Evolutionary conservation across 768 basidiomycete species (phyloP).

Genomic region (Pisolithus orientalis): DNA sequence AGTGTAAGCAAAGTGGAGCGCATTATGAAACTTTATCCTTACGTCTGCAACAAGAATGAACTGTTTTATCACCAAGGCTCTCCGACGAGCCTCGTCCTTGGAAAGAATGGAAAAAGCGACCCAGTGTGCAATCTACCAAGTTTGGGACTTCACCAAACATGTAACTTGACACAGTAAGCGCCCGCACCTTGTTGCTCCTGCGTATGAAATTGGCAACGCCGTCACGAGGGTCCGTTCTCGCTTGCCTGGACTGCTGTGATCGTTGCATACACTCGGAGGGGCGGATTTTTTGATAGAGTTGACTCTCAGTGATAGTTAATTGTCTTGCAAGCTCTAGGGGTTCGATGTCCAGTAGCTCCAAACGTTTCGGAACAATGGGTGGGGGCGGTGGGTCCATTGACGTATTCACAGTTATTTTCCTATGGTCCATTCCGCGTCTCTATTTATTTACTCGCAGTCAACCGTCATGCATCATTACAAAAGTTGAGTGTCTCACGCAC

Average conservation of each 20-base stretch:
- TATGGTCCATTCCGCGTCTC: conserved; percentile 28
- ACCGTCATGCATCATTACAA: not conserved
- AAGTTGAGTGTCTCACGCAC: conserved; percentile 29
- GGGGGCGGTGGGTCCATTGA: conserved; percentile 38
- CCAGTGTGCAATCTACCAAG: conserved; percentile 51
- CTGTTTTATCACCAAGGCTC: conserved; percentile 57
- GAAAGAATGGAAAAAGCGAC: conserved; percentile 51
- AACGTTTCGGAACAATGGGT: conserved; percentile 41
- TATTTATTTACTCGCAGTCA: conserved; percentile 1
- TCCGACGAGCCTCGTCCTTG: conserved; percentile 52
- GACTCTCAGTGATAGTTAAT: conserved; percentile 58
- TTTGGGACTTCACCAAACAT: not conserved
- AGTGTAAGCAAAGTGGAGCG: conserved; percentile 1
- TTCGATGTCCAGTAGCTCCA: conserved; percentile 55
- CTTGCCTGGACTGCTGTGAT: conserved; percentile 35
- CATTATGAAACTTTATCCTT: conserved; percentile 14
- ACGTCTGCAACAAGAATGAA: conserved; percentile 65
- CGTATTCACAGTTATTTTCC: conserved; percentile 30
- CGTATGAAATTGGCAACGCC: conserved; percentile 55
- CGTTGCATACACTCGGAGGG: conserved; percentile 57
- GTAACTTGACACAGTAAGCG: not conserved
- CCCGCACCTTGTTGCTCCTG: conserved; percentile 46
- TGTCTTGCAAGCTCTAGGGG: conserved; percentile 63
- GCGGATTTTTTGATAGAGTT: conserved; percentile 52
- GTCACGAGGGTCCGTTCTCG: conserved; percentile 34